A percentile compares a stretch with the other conserved stretches of the same genome.
These are phyloP conservation scores for Colletotrichum cordylinicola DNA, from an alignment of 2,329 filamentous ascomycete species.

Conservation along the genomic window DNA sequence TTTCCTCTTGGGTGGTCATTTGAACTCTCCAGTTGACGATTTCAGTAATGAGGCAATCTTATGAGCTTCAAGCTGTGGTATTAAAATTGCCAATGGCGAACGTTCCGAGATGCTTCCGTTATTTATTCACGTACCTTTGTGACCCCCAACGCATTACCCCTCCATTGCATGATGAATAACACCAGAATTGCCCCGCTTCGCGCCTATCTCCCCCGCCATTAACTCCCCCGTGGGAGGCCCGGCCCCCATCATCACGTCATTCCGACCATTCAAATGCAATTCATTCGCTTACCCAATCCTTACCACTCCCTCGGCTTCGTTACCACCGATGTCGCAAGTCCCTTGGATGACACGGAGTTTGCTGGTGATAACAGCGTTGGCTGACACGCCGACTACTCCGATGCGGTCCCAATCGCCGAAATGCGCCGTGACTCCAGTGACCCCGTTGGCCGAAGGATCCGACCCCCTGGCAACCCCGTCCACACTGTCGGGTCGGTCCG, in stretches of 20 bases:
- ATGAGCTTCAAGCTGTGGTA: not conserved
- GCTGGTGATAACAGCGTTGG: not conserved
- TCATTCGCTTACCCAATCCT: not conserved
- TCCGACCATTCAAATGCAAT: not conserved
- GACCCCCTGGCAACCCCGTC: not conserved
- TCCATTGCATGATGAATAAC: conserved; percentile 15
- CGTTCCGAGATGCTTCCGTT: not conserved
- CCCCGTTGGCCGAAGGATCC: not conserved
- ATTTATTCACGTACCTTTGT: not conserved
- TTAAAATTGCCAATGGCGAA: not conserved
- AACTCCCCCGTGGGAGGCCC: not conserved
- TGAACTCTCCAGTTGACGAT: not conserved
- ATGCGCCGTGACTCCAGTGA: not conserved
- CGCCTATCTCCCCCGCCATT: not conserved
- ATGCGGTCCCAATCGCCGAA: not conserved
- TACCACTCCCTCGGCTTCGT: not conserved
- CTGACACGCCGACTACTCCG: not conserved
- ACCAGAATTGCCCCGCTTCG: conserved; percentile 2
- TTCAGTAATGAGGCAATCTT: not conserved
- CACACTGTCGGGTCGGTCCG: not conserved
- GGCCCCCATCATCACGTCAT: conserved; percentile 8
- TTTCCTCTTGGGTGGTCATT: not conserved
- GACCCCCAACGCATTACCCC: conserved; percentile 11
- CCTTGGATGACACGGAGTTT: not conserved
- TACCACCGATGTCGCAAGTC: not conserved